Evolutionary conservation across 2,329 filamentous ascomycete genomes (phyloP).

Genomic region (Colletotrichum sp.): DNA sequence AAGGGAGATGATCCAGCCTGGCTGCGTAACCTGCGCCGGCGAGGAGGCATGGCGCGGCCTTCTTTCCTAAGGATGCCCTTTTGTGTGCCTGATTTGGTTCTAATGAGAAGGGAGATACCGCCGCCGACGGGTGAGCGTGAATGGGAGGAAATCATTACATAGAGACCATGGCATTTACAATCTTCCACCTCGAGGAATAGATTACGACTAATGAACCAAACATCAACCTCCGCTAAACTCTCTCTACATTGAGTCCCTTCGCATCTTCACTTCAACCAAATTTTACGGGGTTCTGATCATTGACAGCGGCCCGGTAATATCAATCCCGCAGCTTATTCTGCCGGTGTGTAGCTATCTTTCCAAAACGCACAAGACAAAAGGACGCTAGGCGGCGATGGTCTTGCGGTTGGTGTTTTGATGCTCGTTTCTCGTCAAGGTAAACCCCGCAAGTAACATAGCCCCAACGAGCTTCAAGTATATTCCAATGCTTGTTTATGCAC

Average conservation of each 20-base stretch:
- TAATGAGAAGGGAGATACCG: not conserved
- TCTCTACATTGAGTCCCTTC: not conserved
- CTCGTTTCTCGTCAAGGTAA: not conserved
- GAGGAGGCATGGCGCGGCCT: slow-evolving; percentile 19
- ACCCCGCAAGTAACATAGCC: not conserved
- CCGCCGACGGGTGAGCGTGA: not conserved
- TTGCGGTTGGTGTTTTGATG: not conserved
- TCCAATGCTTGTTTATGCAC: not conserved
- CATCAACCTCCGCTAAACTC: not conserved
- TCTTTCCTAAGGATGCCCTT: not conserved
- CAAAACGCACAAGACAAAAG: not conserved
- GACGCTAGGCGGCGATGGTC: not conserved
- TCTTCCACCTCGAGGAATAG: slow-evolving; percentile 6
- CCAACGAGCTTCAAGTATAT: not conserved
- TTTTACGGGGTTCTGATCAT: not conserved
- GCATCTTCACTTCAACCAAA: not conserved
- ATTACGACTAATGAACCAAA: slow-evolving; percentile 18
- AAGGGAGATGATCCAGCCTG: slow-evolving; percentile 13
- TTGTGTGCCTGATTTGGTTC: slow-evolving; percentile 3
- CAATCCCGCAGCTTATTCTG: not conserved
- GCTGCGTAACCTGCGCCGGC: slow-evolving; percentile 27
- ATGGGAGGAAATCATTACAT: not conserved
- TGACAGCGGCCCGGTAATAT: not conserved
- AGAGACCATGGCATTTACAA: slow-evolving; percentile 8
- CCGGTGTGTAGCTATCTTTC: not conserved